Base-by-base conservation (phyloP, 768 basidiomycete species). In the Mycena pura region DNA sequence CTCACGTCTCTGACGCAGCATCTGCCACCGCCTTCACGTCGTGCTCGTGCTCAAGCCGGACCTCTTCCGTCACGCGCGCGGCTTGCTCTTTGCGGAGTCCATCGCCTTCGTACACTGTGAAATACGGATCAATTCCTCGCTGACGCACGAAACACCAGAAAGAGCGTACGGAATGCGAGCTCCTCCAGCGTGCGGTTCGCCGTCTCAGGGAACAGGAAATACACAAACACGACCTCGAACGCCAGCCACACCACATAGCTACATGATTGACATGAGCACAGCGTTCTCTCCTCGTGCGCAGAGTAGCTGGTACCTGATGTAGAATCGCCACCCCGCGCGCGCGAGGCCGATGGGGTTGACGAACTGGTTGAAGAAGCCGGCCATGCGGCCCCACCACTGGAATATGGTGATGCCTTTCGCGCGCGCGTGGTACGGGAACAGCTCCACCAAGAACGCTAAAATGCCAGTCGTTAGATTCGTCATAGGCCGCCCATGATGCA, bases 361-460 rank as follows among this genome's bases (percentile, higher is more conserved):
- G 70, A 86, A 88, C 65, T 85, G 85, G 68, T 88, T 88, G 79
- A 88, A 85, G 75, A 85, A 86, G 6, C 82, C 76, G 7, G 84
- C 84, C 27, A 78, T 71, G 13, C 86, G 82, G 43, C 80, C 76
- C 70, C 82, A 85, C 77, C 80, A 84, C 63, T 88, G 85, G 76
- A 85, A 88, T 15, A 88, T 68, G 5, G 86, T 74, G 51, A 89
- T 81, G 36, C 88, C 88, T 69, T 82, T 84, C 2, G 87, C 81
- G 57, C 88, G 85, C 27, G 80, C 80, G 62, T 85, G 82, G 75
- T 78, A 89, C 0, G 88, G 87, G 78, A 89, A 88, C 29, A 89
- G 69, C 66, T 89, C 88, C n/a, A 88, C 86, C 60, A 88, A 72
- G 79, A 79, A 87, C 6, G 86, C 86, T 86, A 64, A 4, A 34